Evolutionary conservation across 2,329 filamentous ascomycete species (phyloP).

Genomic region (Alternaria metachromatica): DNA sequence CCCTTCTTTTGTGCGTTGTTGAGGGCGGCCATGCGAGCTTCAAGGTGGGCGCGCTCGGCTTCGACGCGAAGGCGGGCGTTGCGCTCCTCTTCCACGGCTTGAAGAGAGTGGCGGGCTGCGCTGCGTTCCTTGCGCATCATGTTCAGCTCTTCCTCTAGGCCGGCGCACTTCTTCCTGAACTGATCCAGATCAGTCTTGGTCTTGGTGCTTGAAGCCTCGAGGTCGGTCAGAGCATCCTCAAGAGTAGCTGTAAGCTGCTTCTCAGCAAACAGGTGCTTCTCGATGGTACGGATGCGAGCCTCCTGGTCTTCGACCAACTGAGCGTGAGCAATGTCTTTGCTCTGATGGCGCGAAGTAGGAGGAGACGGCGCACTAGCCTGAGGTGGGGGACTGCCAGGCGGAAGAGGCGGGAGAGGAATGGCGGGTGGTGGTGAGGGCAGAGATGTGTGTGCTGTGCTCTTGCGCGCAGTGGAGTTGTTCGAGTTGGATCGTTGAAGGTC

Average conservation of each 20-base stretch:
- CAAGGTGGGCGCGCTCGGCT: constrained; percentile 83
- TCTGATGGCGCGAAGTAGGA: constrained; percentile 72
- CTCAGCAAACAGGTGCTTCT: constrained; percentile 95
- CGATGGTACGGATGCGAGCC: constrained; percentile 90
- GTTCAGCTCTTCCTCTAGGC: constrained; percentile 75
- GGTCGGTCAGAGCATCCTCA: constrained; percentile 92
- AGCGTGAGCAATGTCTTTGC: constrained; percentile 78
- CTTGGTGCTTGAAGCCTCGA: constrained; percentile 90
- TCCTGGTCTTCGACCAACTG: constrained; percentile 95
- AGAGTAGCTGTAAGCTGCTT: constrained; percentile 95
- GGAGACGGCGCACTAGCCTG: constrained; percentile 63
- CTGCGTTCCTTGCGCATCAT: constrained; percentile 66
- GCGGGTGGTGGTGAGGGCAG: constrained; percentile 93
- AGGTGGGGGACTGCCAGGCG: constrained; percentile 55
- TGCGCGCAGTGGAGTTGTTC: constrained; percentile 74
- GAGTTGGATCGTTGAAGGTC: constrained; percentile 64
- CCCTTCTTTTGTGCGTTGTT: constrained; percentile 90
- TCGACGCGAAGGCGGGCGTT: constrained; percentile 91
- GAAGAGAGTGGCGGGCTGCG: constrained; percentile 70
- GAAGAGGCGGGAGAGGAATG: constrained; percentile 93
- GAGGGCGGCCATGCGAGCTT: constrained; percentile 79
- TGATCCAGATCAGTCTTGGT: constrained; percentile 87
- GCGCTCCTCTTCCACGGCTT: constrained; percentile 94
- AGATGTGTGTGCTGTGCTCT: constrained; percentile 81
- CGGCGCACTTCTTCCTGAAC: constrained; percentile 85